Evolutionary conservation across 148 eudicot genomes (phyloP), one percentile per base, ranked within the genome.

Genomic region (Rhododendron henanense): DNA sequence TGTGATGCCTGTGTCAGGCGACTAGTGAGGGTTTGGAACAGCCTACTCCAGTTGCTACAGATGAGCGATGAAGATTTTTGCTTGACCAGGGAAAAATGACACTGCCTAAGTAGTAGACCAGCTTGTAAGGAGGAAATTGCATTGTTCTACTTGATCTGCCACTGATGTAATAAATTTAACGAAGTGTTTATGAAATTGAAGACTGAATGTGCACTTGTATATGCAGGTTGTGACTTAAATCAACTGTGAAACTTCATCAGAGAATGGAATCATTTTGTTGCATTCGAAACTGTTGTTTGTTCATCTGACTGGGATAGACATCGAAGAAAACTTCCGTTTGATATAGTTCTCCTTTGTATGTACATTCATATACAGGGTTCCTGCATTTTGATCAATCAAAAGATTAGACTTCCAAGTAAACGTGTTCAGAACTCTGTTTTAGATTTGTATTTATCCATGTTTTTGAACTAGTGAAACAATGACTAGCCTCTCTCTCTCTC

Each of bases 81-180:
- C 73, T 69, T 86, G 35, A 83, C 89, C 71, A 48, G 77, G 41
- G 63, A 78, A 47, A 78, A 25, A 85, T 85, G 39, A 55, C 67
- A 25, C 44, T 41, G 59, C 84, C 86, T 81, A 84, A 84, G 90
- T 81, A 84, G 90, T 87, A 88, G 87, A 90, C 81, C 83, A 85
- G 83, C 87, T 82, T 83, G 87, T 91, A 45, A 89, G 90, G 87
- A 7, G 4, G 4, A 25, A 78, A 15, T 74, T 76, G 28, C 74
- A 57, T 23, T 67, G 74, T 25, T 50, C 86, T 69, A 65, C 45
- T 76, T 41, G 44, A 57, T 76, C 16, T 13, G 4, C 50, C 35
- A 45, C 65, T 84, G 10, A 84, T 84, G 1, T 73, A 45, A 78
- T 59, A 47, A 15, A 19, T 77, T 61, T 33, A 33, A 28, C 8